Conservation (phyloP, 495 filamentous ascomycete genomes). For the Apodospora peruviana region DNA sequence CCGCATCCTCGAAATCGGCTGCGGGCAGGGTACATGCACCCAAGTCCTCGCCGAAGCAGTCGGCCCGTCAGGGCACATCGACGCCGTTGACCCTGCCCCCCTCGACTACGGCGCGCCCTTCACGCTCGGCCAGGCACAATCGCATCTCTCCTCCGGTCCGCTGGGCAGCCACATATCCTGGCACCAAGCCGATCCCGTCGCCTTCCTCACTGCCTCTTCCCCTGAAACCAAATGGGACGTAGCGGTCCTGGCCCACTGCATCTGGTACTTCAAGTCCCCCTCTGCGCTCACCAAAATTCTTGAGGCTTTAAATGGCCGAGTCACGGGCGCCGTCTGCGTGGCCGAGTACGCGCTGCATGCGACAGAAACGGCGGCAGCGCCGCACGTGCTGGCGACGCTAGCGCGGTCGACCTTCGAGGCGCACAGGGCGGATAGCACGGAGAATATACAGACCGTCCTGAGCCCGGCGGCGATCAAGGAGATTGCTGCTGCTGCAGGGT, state of each 20-base stretch:
- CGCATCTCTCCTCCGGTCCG: conserved; percentile 26
- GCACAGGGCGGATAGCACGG: conserved; percentile 6
- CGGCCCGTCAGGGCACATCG: conserved; percentile 34
- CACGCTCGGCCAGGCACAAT: conserved; percentile 23
- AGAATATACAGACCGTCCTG: conserved; percentile 14
- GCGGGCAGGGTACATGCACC: conserved; percentile 50
- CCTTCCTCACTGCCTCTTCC: conserved; percentile 16
- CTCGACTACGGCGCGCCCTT: conserved; percentile 42
- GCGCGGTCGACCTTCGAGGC: conserved; percentile 19
- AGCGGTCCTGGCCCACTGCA: conserved; percentile 42
- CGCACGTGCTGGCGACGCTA: conserved; percentile 43
- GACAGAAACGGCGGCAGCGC: conserved; percentile 18
- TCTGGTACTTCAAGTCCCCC: conserved; percentile 44
- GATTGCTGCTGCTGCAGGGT: conserved; percentile 16
- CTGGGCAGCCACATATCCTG: conserved; percentile 38
- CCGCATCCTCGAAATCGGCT: conserved; percentile 48
- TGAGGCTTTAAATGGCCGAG: conserved; percentile 24
- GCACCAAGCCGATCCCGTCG: conserved; percentile 26
- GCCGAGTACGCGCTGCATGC: conserved; percentile 35
- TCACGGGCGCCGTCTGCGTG: conserved; percentile 23
- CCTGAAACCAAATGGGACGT: conserved; percentile 31
- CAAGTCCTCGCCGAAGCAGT: conserved; percentile 42
- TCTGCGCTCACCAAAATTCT: conserved; percentile 26
- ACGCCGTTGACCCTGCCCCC: conserved; percentile 44
- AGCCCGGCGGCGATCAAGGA: conserved; percentile 14